These are phyloP conservation scores for Colletotrichum shisoi DNA, from an alignment of 2,329 filamentous ascomycete genomes.

Conservation along the genomic window DNA sequence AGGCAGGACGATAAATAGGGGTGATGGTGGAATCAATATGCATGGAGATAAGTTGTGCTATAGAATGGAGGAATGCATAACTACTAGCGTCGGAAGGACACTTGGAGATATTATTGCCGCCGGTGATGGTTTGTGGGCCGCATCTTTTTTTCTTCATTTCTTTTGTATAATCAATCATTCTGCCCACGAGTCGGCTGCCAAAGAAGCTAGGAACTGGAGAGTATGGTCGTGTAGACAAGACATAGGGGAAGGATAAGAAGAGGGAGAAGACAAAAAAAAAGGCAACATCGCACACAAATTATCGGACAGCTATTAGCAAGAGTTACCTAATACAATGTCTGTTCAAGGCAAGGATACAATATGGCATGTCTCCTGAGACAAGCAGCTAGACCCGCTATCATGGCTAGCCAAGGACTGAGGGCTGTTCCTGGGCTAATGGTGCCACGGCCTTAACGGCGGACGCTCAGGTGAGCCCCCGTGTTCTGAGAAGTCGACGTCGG, in stretches of 20 bases:
- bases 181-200: background rate
- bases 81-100: constrained; percentile 12
- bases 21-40: background rate
- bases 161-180: constrained; percentile 19
- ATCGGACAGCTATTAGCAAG: constrained; percentile 23
- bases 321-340: constrained; percentile 33
- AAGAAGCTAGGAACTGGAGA: constrained; percentile 2
- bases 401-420: background rate
- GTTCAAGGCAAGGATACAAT: background rate
- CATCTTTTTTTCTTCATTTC: constrained; percentile 9
- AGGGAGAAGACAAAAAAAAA: background rate
- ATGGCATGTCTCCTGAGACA: background rate
- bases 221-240: background rate
- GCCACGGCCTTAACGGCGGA: background rate
- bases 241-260: background rate
- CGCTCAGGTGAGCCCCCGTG: background rate
- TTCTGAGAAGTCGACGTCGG: background rate
- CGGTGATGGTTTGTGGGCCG: background rate
- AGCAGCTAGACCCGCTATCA: background rate
- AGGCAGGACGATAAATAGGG: constrained; percentile 1
- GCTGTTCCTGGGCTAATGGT: background rate
- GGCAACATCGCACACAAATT: background rate
- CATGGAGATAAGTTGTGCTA: background rate
- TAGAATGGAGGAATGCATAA: constrained; percentile 20
- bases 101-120: background rate